Evolutionary conservation across 495 filamentous ascomycete genomes (phyloP).

Genomic region (Poronia punctata): DNA sequence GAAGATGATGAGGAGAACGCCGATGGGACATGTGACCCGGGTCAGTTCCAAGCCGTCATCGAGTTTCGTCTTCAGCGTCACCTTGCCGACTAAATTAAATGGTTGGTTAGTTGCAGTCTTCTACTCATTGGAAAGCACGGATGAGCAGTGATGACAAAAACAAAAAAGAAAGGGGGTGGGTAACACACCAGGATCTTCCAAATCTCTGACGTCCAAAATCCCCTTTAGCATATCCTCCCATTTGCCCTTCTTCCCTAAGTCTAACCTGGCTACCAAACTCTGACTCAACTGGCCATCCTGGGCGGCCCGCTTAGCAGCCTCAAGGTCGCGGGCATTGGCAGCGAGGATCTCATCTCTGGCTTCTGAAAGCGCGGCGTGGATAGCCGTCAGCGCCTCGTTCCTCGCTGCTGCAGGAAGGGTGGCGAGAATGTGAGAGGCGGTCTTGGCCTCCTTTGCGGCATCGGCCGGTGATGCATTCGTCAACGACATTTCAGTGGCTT

Average conservation of each 20-base stretch:
- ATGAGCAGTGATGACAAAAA: no score
- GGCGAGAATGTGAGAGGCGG: conserved; percentile 62
- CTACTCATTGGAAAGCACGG: no score
- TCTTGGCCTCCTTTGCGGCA: conserved; percentile 61
- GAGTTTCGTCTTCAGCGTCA: conserved; percentile 75
- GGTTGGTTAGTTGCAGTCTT: no score
- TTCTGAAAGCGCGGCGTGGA: conserved; percentile 62
- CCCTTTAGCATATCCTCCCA: conserved; percentile 98
- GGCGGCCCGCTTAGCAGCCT: conserved; percentile 62
- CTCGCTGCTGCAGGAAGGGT: conserved; percentile 57
- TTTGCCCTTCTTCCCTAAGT: conserved; percentile 78
- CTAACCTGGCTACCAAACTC: conserved; percentile 85
- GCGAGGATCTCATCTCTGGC: conserved; percentile 69
- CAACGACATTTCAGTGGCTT: conserved; percentile 55
- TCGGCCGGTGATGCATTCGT: conserved; percentile 63
- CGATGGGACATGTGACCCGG: conserved; percentile 86
- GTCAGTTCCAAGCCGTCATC: conserved; percentile 82
- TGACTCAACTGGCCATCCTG: conserved; percentile 67
- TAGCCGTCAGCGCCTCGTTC: conserved; percentile 76
- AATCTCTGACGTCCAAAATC: conserved; percentile 77
- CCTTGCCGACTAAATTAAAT: conserved; percentile 62
- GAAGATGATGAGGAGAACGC: conserved; percentile 94
- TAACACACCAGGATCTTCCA: conserved; percentile 78
- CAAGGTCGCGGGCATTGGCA: conserved; percentile 79
- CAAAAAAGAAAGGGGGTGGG: no score